These are phyloP conservation scores for Isoetes taiwanensis DNA, from an alignment of 75 land plant genomes.

Conservation along the genomic window DNA sequence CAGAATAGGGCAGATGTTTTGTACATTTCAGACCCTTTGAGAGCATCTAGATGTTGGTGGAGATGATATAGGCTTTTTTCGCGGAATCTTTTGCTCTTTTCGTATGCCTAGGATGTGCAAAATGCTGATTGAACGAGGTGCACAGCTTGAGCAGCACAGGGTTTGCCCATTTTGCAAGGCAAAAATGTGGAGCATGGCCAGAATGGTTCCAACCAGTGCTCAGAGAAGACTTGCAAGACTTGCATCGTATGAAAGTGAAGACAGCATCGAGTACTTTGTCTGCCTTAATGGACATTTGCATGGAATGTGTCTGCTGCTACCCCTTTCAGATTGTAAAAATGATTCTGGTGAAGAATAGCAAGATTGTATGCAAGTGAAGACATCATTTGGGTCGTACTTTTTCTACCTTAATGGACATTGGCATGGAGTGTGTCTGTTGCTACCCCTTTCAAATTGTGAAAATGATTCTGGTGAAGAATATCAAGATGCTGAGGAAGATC, in stretches of 20 bases:
- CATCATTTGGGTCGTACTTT: no score
- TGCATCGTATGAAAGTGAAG: conserved; percentile 76
- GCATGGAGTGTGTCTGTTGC: no score
- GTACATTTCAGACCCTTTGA: conserved; percentile 79
- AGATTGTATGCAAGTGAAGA: no score
- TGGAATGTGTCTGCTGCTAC: conserved; percentile 69
- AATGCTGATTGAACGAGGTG: conserved; percentile 43
- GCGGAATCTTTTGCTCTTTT: conserved; percentile 77
- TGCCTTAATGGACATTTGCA: conserved; percentile 89
- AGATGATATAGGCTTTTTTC: conserved; percentile 75
- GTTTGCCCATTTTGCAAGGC: conserved; percentile 77
- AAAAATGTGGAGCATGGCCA: conserved; percentile 85
- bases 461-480: no score
- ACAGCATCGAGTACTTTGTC: conserved; percentile 74
- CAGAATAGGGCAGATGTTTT: conserved; percentile 66
- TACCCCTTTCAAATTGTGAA: no score
- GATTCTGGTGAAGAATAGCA: conserved; percentile 44
- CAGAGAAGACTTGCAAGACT: conserved; percentile 48
- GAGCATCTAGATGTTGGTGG: conserved; percentile 85
- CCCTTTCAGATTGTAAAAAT: conserved; percentile 80
- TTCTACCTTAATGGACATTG: no score
- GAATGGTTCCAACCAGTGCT: conserved; percentile 76
- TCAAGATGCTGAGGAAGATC: no score
- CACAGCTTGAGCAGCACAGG: conserved; percentile 46
- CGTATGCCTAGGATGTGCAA: conserved; percentile 43